These are phyloP conservation scores for Porpolomopsis calyptriformis DNA, from an alignment of 768 basidiomycete species.

Conservation along the genomic window DNA sequence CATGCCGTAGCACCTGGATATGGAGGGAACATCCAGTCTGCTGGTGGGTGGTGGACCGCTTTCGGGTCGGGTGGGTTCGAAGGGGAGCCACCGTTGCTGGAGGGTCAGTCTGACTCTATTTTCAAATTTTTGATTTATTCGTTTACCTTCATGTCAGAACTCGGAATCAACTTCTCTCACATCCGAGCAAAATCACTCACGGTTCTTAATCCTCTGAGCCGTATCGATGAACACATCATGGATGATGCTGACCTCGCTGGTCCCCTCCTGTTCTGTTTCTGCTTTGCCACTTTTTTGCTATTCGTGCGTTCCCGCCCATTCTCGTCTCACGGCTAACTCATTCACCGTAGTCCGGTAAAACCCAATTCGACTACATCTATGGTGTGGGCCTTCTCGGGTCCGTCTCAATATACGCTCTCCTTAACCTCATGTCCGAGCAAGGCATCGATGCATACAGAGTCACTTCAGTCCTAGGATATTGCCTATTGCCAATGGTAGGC, in stretches of 20 bases:
- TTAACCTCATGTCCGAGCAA: slow-evolving; percentile 94
- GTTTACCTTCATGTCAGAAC: slow-evolving; percentile 58
- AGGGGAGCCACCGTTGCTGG: slow-evolving; percentile 88
- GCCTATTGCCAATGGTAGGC: slow-evolving; percentile 92
- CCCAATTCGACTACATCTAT: slow-evolving; percentile 98
- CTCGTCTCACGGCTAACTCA: too few species aligned
- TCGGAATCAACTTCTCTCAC: slow-evolving; percentile 96
- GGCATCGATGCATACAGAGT: slow-evolving; percentile 94
- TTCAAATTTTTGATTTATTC: slow-evolving; percentile 1
- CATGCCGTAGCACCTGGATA: slow-evolving; percentile 39
- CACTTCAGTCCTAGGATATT: slow-evolving; percentile 93
- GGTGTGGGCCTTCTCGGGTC: slow-evolving; percentile 95
- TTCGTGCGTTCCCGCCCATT: too few species aligned
- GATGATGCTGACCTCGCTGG: slow-evolving; percentile 98
- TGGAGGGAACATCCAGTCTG: slow-evolving; percentile 62
- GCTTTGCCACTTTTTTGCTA: slow-evolving; percentile 86
- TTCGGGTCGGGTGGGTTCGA: slow-evolving; percentile 94
- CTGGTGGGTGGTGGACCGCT: slow-evolving; percentile 87
- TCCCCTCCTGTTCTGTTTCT: slow-evolving; percentile 89
- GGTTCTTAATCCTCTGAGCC: slow-evolving; percentile 83
- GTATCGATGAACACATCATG: slow-evolving; percentile 88
- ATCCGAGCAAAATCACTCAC: slow-evolving; percentile 91
- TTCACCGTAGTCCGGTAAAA: slow-evolving; percentile 89
- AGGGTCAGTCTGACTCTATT: slow-evolving; percentile 49
- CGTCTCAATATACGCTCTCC: slow-evolving; percentile 81